Evolutionary conservation across 148 eudicot species (phyloP).

Genomic region (Rhododendron mucronatum): DNA sequence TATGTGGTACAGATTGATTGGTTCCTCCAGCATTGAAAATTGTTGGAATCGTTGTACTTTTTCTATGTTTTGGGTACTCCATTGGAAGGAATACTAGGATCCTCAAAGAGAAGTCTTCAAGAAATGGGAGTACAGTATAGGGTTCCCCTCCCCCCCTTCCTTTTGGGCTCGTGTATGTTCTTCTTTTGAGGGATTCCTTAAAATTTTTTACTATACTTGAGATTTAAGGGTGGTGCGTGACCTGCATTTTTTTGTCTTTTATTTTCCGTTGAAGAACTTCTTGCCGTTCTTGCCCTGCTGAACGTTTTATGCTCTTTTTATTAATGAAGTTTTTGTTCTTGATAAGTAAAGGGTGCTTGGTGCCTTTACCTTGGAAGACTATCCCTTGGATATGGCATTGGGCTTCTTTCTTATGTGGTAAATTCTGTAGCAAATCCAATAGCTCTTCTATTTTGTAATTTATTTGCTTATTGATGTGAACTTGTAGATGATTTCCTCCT

Average conservation of each 20-base stretch:
- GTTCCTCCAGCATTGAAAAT: not conserved
- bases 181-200: not conserved
- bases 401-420: constrained; percentile 74
- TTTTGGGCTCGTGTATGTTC: not conserved
- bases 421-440: constrained; percentile 8
- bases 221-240: not conserved
- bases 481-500: not conserved
- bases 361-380: constrained; percentile 66
- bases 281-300: not conserved
- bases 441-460: not conserved
- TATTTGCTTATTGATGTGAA: not conserved
- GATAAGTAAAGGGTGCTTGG: constrained; percentile 48
- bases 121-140: not conserved
- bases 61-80: not conserved
- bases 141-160: no score
- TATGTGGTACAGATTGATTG: not conserved
- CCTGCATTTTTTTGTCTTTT: not conserved
- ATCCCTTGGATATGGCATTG: constrained; percentile 58
- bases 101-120: not conserved
- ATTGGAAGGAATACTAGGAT: not conserved
- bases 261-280: not conserved
- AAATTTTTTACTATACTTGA: not conserved
- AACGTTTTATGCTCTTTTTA: no score
- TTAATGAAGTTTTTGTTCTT: not conserved
- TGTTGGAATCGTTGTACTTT: not conserved